Conservation (phyloP, 164 flowering plant genomes). For the Berberis thunbergii region DNA sequence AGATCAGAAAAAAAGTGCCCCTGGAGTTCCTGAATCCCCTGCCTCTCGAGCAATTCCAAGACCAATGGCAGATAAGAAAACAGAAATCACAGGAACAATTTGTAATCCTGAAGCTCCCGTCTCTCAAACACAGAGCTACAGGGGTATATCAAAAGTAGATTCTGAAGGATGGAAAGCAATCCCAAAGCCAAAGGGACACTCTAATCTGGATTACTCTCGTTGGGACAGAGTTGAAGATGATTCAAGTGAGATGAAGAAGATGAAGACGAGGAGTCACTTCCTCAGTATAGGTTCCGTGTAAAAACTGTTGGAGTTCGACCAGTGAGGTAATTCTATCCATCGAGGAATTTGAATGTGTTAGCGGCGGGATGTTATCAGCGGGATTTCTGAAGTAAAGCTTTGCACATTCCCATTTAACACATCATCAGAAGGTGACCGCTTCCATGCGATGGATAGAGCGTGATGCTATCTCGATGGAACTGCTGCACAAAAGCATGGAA, state of each 20-base stretch:
- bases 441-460: too few species aligned
- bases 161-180: constrained; percentile 73
- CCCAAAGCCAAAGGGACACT: constrained; percentile 86
- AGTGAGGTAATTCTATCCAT: constrained; percentile 39
- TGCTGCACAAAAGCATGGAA: too few species aligned
- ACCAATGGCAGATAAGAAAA: constrained; percentile 8
- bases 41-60: too few species aligned
- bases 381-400: too few species aligned
- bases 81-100: constrained; percentile 1
- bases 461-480: too few species aligned
- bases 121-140: constrained; percentile 14
- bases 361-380: too few species aligned
- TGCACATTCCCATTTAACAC: too few species aligned
- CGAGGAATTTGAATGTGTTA: not conserved
- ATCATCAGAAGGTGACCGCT: too few species aligned
- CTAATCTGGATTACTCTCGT: constrained; percentile 75
- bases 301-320: constrained; percentile 65
- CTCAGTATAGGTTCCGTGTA: constrained; percentile 80
- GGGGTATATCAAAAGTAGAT: constrained; percentile 19
- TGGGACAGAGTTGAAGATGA: constrained; percentile 87
- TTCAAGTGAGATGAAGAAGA: constrained; percentile 68
- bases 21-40: too few species aligned
- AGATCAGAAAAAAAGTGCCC: too few species aligned
- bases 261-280: constrained; percentile 61
- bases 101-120: constrained; percentile 10